Conservation (phyloP, 805 yeast genomes). For the Citeromyces matritensis region DNA sequence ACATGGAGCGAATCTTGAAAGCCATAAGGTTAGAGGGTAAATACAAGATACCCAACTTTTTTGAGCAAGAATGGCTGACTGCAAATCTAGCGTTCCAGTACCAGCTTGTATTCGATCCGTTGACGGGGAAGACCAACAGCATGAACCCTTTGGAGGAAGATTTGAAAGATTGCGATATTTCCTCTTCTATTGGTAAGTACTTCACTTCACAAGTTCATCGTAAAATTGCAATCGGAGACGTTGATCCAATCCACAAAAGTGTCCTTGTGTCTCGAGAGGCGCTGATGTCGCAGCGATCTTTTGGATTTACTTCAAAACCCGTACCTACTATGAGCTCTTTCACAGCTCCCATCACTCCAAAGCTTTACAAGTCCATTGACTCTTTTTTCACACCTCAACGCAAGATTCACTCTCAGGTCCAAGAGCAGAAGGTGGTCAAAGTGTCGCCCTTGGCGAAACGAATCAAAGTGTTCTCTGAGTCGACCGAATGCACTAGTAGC, state of each 20-base stretch:
- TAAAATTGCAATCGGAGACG: slow-evolving; percentile 44
- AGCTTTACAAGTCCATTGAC: slow-evolving; percentile 3
- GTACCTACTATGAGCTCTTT: not conserved
- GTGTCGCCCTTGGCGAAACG: slow-evolving; percentile 12
- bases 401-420: no score
- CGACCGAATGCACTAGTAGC: slow-evolving; percentile 2
- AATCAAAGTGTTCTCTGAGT: slow-evolving; percentile 8
- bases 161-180: slow-evolving; percentile 7
- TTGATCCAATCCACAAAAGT: slow-evolving; percentile 48
- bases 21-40: slow-evolving; percentile 50
- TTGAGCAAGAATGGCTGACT: slow-evolving; percentile 39
- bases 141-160: slow-evolving; percentile 7
- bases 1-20: slow-evolving; percentile 39
- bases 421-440: slow-evolving; percentile 1
- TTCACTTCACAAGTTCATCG: slow-evolving; percentile 30
- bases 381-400: slow-evolving; percentile 2
- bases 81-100: slow-evolving; percentile 74
- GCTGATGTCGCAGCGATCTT: slow-evolving; percentile 6
- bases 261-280: slow-evolving; percentile 32
- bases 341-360: not conserved
- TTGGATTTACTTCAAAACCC: slow-evolving; percentile 1
- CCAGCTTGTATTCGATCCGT: slow-evolving; percentile 78
- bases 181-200: slow-evolving; percentile 28
- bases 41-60: slow-evolving; percentile 34
- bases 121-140: slow-evolving; percentile 44